Base-by-base conservation (phyloP, 1,284 basidiomycete genomes). In the Waitea zeae region DNA sequence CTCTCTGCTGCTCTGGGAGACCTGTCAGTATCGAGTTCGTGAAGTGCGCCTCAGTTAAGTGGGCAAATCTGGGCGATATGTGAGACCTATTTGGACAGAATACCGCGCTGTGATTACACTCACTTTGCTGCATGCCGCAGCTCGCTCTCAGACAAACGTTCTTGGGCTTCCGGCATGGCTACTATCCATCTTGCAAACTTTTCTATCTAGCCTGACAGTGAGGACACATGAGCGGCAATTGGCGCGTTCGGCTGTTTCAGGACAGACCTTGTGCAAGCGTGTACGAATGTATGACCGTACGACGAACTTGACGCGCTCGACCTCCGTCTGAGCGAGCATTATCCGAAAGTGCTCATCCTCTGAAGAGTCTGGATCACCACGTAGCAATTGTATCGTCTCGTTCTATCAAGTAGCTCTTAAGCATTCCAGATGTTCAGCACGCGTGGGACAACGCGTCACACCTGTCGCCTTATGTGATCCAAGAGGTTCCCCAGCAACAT, bases 301-400 rank as follows among this genome's bases (percentile, higher is more conserved):
- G 39, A 92, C 69, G 49, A 86, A 95, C 54, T 88, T 89, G 46
- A 87, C 81, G 29, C 89, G 70, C 52, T 95, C 89, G 47, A 90
- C 73, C 54, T 95, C 89, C 0, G 84, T 89, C 55, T 90, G 84
- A 0, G 87, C 88, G 31, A 93, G 73, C 59, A 87, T 78, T 29
- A 90, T 80, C 41, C 86, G 67, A 44, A 89, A 80, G 48, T 95
- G 87, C 43, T 93, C 88, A 42, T 92, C 87, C 47, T 90, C 84
- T 1, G 75, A 80, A 1, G 82, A 77, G 24, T 71, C 64, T 0
- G 81, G 79, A 50, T 90, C 84, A 17, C 71, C 69, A 4, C 78
- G 66, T 17, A 92, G 57, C 13, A 76, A 53, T 43, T 77, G 72
- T 1, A 80, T 71, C 17, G 64, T 65, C 30, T 34, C 27, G 29